Base-by-base conservation (phyloP, 2,329 filamentous ascomycete species). In the Eutypa lata region DNA sequence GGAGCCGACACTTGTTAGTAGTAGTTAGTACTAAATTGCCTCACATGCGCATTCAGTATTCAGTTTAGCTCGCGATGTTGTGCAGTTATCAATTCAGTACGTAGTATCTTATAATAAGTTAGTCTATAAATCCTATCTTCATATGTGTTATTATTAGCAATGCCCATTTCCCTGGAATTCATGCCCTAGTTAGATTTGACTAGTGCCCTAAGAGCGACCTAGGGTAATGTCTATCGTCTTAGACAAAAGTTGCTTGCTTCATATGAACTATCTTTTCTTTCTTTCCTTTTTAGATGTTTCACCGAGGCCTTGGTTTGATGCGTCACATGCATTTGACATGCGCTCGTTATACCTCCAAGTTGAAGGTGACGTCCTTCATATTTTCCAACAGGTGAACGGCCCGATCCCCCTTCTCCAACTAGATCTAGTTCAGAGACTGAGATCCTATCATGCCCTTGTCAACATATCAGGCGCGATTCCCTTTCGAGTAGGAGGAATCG, bases 381-480 rank as follows among this genome's bases (percentile, higher is more conserved):
- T n/a, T n/a, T 31, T 31, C 26, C 6, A 31, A 31, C 26, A 31
- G 26, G 26, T 56, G 53, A 49, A 55, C 57, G 53, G 52, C 40
- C 45, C 28, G 44, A 51, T 48, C 53, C 51, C 64, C 62, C 64
- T 64, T 63, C 61, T 55, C 51, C 53, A 54, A 19, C 31, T 51
- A 49, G 40, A n/a, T 50, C 47, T 47, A 13, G 5, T 38, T 16
- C 14, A 11, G 11, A 11, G 8, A 26, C 46, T 47, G 52, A 48
- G 55, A 56, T 53, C 63, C 55, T 55, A 57, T 56, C 55, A 56
- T 54, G 59, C 57, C 54, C 53, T 50, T 54, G 58, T 57, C 58
- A 60, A 59, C 64, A 62, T 61, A 60, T 60, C 50, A 45, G 38
- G 50, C 35, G 7, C 59, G 59, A 60, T 67, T 60, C 63, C 64